These are phyloP conservation scores for Neospora caninum DNA, from an alignment of 169 alveolate genomes.

Conservation along the genomic window DNA sequence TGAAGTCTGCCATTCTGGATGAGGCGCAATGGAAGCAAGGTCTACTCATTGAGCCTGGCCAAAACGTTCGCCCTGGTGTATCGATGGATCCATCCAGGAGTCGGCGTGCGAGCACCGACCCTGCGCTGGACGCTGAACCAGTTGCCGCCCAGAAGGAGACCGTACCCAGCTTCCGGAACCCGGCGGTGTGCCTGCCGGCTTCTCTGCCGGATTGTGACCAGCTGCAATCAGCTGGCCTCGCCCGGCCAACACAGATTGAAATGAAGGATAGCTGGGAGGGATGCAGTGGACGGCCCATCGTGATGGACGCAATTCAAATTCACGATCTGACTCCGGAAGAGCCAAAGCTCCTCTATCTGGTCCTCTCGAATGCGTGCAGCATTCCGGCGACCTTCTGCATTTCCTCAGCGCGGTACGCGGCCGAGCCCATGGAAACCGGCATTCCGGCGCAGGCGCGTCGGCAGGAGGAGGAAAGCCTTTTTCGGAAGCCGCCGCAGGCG, in stretches of 20 bases:
- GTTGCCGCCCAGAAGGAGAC: background rate
- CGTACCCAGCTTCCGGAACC: background rate
- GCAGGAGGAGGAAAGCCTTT: background rate
- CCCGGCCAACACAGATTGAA: background rate
- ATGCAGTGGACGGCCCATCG: background rate
- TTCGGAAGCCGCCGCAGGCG: background rate
- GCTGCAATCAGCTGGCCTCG: background rate
- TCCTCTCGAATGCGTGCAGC: conserved; percentile 26
- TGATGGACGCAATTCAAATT: background rate
- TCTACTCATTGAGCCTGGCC: background rate
- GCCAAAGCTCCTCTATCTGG: background rate
- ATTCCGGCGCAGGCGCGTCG: background rate
- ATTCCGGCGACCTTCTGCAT: conserved; percentile 12
- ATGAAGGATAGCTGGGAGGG: conserved; percentile 31
- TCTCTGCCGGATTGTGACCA: conserved; percentile 6
- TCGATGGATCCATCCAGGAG: background rate
- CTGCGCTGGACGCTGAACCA: background rate
- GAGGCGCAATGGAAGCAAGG: background rate
- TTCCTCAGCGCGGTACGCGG: background rate
- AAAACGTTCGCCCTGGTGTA: background rate
- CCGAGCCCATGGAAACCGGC: background rate
- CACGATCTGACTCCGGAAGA: background rate
- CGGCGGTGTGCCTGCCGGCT: background rate
- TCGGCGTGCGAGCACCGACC: background rate
- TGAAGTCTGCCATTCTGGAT: conserved; percentile 10